Evolutionary conservation across 2,329 filamentous ascomycete genomes (phyloP).

Genomic region (Exophiala xenobiotica): DNA sequence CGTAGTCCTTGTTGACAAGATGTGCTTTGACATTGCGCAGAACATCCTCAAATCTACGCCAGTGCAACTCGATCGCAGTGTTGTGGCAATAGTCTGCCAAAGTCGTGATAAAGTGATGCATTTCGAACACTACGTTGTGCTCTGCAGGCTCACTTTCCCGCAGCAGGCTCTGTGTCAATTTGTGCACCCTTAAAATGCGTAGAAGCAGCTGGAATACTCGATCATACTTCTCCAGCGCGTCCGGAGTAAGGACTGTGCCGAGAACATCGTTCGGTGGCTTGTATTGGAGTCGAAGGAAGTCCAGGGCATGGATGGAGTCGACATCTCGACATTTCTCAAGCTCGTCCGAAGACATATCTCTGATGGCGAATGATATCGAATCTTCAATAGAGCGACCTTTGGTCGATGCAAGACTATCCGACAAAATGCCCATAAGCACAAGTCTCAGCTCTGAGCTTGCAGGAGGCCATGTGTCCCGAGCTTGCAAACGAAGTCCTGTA

Average conservation of each 20-base stretch:
- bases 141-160: conserved; percentile 35
- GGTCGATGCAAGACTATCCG: conserved; percentile 62
- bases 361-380: conserved; percentile 67
- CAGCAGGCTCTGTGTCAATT: conserved; percentile 53
- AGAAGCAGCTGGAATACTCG: conserved; percentile 77
- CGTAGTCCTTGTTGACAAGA: conserved; percentile 50
- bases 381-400: conserved; percentile 13
- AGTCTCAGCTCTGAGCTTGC: conserved; percentile 90
- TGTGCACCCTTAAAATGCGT: conserved; percentile 74
- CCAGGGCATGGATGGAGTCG: conserved; percentile 80
- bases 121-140: conserved; percentile 70
- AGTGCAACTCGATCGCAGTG: conserved; percentile 69
- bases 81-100: conserved; percentile 79
- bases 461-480: conserved; percentile 83
- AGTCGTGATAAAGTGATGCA: conserved; percentile 73
- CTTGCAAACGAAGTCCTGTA: conserved; percentile 82
- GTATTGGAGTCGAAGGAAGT: conserved; percentile 87
- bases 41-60: conserved; percentile 67
- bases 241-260: conserved; percentile 68
- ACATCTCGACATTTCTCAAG: conserved; percentile 81
- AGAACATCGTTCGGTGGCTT: conserved; percentile 67
- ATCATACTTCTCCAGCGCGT: conserved; percentile 77
- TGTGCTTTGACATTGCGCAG: conserved; percentile 63
- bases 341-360: conserved; percentile 74
- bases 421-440: conserved; percentile 79